These are phyloP conservation scores for Talaromyces islandicus DNA, from an alignment of 2,329 filamentous ascomycete species.

Conservation along the genomic window DNA sequence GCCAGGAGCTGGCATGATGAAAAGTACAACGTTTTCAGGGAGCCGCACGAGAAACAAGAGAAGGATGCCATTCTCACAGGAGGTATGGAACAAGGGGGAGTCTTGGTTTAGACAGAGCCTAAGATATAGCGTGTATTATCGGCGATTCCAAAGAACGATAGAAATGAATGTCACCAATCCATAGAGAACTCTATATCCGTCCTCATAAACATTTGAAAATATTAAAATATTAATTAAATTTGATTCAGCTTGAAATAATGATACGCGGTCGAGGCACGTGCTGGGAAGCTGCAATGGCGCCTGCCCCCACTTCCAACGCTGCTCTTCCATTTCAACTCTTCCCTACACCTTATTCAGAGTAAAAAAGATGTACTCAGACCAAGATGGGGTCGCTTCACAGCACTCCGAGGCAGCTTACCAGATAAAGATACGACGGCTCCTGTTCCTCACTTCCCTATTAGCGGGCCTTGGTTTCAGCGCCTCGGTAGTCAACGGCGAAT, in stretches of 20 bases:
- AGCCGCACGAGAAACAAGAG: constrained; percentile 4
- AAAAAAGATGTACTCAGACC: constrained; percentile 10
- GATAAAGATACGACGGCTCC: background rate
- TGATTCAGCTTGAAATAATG: too few species aligned
- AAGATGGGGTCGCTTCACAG: background rate
- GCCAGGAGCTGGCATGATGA: background rate
- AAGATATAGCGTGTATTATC: background rate
- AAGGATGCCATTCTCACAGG: constrained; percentile 3
- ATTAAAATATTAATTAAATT: too few species aligned
- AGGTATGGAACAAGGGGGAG: constrained; percentile 4
- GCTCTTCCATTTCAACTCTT: too few species aligned
- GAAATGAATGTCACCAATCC: too few species aligned
- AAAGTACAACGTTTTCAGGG: constrained; percentile 3
- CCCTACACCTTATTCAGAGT: too few species aligned
- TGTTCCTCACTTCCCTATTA: background rate
- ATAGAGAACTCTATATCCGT: too few species aligned
- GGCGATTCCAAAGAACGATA: too few species aligned
- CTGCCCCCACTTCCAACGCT: too few species aligned
- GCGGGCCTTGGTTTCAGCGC: background rate
- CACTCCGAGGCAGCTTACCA: background rate
- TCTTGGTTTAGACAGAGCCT: background rate
- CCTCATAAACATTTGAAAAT: too few species aligned
- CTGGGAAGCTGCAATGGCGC: too few species aligned
- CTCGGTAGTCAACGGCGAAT: background rate
- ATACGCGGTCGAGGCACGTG: too few species aligned